Base-by-base conservation (phyloP, 1,284 basidiomycete species). In the Cryptococcus sp. region DNA sequence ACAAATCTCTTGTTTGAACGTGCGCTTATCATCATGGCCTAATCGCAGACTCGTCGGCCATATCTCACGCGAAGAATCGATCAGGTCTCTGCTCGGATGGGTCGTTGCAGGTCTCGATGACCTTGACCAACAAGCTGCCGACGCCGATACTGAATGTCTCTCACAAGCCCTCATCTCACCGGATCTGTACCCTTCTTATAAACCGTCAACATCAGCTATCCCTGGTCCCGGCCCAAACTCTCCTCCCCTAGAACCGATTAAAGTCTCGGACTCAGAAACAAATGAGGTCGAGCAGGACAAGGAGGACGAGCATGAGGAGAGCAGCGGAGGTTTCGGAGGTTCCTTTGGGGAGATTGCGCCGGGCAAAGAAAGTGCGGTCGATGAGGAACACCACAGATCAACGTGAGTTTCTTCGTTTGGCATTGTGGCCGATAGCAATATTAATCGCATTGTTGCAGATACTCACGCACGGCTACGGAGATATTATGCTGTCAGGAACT, bases 401-500 rank as follows among this genome's bases (percentile, higher is more conserved):
- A 71, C 64, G 74, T 75, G 58, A 59, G 69, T 37, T 37, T 23
- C 16, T 5, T 22, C 29, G 11, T 7, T 19, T 50, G 39, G 2
- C 40, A 47, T 10, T n/a, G 13, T 50, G 39, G 44, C 50, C 53
- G 19, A 49, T 19, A 20, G 20, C 17, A 20, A 52, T 17, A 17
- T 5, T 34, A 17, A 17, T 39, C 38, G 1, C 40, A 10, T 15
- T 6, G 20, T 10, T 17, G 11, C 41, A 95, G 93, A 78, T 98
- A 94, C 76, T 93, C 95, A 0, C 91, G 92, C 72, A 86, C 96
- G 37, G 89, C 93, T 17, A 93, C 94, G 17, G 96, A 99, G 78
- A 93, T 99, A 29, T 84, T 99, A 38, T 94, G 93, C 77, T 90
- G 60, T 46, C 89, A 78, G 7, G 94, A 97, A 70, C 87, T 96